Evolutionary conservation across 2,329 filamentous ascomycete species (phyloP), one percentile per base, ranked within the genome.

Genomic region (Phaeosphaeria sp.): DNA sequence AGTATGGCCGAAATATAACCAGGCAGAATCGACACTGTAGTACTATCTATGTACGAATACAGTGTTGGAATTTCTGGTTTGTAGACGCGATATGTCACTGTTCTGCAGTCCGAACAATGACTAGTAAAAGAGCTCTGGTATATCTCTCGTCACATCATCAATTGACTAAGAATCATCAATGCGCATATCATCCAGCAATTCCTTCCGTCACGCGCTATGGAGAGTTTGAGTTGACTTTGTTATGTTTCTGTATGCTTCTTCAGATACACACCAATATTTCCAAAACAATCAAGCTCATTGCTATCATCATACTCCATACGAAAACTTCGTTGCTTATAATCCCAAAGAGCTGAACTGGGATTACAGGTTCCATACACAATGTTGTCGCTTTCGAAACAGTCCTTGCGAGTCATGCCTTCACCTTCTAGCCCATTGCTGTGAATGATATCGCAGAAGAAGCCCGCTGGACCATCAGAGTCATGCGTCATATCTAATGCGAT

Each of bases 401-500:
- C 30, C 30, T 36, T 36, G 30, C 30, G 30, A 7, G 42, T 44
- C 33, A 30, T 18, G 6, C 49, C 22, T 13, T 49, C 27, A 21
- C 46, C n/a, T n/a, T 22, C 46, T 3, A 49, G 27, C 25, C 46
- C 30, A 24, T 55, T 36, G 18, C 46, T 49, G 1, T 18, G 3
- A 27, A 55, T 55, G 18, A 7, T 17, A 27, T 51, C 13, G 21
- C 53, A 55, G 17, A 55, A 36, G 2, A 55, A 25, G 3, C 48
- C 53, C 11, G 53, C 47, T n/a, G 53, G 53, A 2, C 53, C 53
- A 15, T 21, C 18, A 2, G 27, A 50, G 15, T 51, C 42, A 25
- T 55, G 47, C 42, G 53, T 55, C 40, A 55, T 24, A 20, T 42
- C 53, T 2, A 51, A 25, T 1, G 39, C 47, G n/a, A 55, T 21